These are phyloP conservation scores for Alternaria ethzedia DNA, from an alignment of 2,329 filamentous ascomycete genomes.

Conservation along the genomic window DNA sequence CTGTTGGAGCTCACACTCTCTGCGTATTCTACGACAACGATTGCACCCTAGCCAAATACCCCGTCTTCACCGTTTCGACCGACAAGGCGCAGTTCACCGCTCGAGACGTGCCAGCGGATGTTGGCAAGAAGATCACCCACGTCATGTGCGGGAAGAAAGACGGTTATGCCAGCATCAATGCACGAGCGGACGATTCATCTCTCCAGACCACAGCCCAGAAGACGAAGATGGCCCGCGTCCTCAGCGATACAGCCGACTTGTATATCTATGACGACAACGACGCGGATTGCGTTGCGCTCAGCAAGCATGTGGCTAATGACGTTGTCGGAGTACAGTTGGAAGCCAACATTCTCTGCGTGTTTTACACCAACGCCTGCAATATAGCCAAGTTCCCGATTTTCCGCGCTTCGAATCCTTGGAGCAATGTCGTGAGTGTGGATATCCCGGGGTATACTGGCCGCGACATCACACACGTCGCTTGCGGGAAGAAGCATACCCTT, in stretches of 20 bases:
- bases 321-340: neutral
- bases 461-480: neutral
- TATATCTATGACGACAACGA: neutral
- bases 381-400: neutral
- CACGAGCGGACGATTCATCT: neutral
- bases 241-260: neutral
- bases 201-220: neutral
- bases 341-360: neutral
- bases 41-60: neutral
- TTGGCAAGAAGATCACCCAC: neutral
- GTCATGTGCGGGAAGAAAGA: neutral
- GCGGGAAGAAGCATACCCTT: neutral
- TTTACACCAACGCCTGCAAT: neutral
- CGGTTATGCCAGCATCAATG: neutral
- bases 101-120: neutral
- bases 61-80: neutral
- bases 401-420: too few species aligned
- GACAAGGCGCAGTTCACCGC: neutral
- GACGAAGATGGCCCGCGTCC: neutral
- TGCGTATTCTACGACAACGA: neutral
- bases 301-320: neutral
- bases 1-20: neutral
- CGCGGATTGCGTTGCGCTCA: neutral
- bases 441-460: neutral
- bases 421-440: too few species aligned